phyloP scores from a whole-genome alignment of 1,284 basidiomycete genomes.

The Tilletia indica region DNA sequence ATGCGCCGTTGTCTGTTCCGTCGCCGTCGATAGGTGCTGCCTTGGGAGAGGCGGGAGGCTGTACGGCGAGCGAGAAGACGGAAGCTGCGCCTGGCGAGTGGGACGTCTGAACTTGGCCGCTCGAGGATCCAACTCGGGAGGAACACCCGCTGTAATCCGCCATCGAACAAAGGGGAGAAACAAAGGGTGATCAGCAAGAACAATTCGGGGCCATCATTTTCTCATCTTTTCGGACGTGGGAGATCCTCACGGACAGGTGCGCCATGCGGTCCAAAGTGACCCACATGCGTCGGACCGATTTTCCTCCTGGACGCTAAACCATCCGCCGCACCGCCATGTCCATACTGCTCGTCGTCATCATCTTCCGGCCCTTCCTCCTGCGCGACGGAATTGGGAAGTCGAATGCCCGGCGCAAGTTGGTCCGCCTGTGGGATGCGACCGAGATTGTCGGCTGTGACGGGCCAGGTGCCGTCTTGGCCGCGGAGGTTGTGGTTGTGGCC shows the following conservation, averaged over 20 bases:
- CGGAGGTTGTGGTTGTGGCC: not conserved
- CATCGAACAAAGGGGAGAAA: too few relatives aligned
- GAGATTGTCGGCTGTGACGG: conserved; percentile 50
- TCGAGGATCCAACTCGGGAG: conserved; percentile 51
- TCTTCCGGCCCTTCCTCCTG: not conserved
- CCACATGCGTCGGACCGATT: conserved; percentile 35
- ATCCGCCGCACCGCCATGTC: conserved; percentile 27
- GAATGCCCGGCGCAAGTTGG: conserved; percentile 52
- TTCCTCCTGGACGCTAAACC: conserved; percentile 26
- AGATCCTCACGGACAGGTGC: conserved; percentile 32
- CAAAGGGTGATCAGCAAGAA: too few relatives aligned
- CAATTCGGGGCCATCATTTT: too few relatives aligned
- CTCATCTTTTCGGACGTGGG: not conserved
- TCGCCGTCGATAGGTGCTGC: conserved; percentile 29
- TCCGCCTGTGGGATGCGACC: conserved; percentile 51
- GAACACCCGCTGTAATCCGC: conserved; percentile 31
- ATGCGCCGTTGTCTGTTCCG: conserved; percentile 7
- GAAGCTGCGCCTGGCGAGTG: conserved; percentile 46
- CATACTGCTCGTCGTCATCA: conserved; percentile 20
- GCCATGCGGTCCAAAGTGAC: conserved; percentile 36
- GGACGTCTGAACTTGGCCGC: conserved; percentile 47
- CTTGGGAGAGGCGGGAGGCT: conserved; percentile 50
- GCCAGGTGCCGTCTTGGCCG: not conserved
- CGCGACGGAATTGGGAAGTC: conserved; percentile 35
- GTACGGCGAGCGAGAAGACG: conserved; percentile 51